Evolutionary conservation across 83 land plant genomes (phyloP).

Genomic region (Picea abies): DNA sequence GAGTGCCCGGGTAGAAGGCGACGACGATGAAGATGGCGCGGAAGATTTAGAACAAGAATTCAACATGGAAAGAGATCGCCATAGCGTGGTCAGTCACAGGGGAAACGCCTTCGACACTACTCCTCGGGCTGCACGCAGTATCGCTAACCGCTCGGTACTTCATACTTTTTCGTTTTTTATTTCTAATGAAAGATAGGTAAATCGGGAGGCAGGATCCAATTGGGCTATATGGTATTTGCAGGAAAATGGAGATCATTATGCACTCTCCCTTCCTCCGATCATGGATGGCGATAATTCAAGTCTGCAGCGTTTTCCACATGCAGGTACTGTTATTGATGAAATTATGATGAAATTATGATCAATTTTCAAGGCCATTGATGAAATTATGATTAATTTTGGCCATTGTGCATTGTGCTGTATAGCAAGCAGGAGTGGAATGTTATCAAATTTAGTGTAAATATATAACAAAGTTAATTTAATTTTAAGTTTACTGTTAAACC

Average conservation of each 20-base stretch:
- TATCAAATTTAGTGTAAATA: too few species aligned
- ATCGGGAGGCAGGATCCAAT: neutral
- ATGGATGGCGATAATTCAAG: constrained; percentile 40
- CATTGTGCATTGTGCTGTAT: neutral
- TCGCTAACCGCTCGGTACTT: constrained; percentile 14
- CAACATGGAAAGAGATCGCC: constrained; percentile 30
- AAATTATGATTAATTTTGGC: neutral
- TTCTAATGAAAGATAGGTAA: neutral
- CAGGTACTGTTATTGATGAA: too few species aligned
- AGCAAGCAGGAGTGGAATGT: too few species aligned
- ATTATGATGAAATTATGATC: too few species aligned
- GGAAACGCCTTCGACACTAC: constrained; percentile 16
- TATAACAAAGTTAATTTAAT: too few species aligned
- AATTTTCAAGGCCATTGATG: too few species aligned
- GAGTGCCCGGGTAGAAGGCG: constrained; percentile 71
- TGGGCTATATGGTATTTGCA: neutral
- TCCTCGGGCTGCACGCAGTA: neutral
- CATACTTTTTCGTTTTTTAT: neutral
- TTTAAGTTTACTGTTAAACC: too few species aligned
- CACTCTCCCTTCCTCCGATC: constrained; percentile 28
- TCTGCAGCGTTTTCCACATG: neutral
- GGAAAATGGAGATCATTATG: constrained; percentile 52
- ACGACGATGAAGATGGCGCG: constrained; percentile 74
- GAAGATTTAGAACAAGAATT: constrained; percentile 79
- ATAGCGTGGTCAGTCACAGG: constrained; percentile 25